Evolutionary conservation across 163 green algal species (phyloP).

Genomic region (Coccomyxa subellipsoidea): DNA sequence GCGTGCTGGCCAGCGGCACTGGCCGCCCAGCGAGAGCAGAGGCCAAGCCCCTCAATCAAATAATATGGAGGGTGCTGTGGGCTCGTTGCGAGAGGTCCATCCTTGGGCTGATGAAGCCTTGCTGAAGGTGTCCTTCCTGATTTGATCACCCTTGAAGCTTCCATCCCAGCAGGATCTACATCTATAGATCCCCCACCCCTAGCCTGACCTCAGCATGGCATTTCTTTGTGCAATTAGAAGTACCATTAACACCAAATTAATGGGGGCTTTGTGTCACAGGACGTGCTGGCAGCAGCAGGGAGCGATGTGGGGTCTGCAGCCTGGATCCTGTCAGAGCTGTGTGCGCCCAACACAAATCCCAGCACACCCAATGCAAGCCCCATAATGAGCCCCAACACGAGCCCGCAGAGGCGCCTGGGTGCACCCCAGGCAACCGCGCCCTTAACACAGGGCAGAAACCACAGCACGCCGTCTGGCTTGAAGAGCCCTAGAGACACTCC

Average conservation of each 20-base stretch:
- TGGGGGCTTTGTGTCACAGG: too few species aligned
- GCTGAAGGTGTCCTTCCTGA: not conserved
- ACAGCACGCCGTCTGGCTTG: slow-evolving; percentile 10
- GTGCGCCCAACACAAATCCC: slow-evolving; percentile 1
- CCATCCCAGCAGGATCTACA: too few species aligned
- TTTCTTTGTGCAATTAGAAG: not conserved
- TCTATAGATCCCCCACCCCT: too few species aligned
- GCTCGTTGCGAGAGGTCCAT: not conserved
- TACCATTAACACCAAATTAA: too few species aligned
- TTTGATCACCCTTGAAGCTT: too few species aligned
- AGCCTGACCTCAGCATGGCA: too few species aligned
- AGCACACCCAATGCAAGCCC: not conserved
- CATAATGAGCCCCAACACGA: slow-evolving; percentile 4
- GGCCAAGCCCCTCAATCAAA: not conserved
- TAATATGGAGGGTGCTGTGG: not conserved
- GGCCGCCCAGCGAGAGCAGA: not conserved
- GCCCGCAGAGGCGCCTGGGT: not conserved
- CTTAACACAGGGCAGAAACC: too few species aligned
- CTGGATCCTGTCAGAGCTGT: slow-evolving; percentile 18
- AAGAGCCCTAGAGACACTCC: not conserved
- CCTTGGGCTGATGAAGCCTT: not conserved
- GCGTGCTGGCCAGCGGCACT: not conserved
- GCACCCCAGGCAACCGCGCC: too few species aligned
- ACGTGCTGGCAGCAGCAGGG: slow-evolving; percentile 9
- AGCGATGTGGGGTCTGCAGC: slow-evolving; percentile 2